Percentiles rank a stretch among this genome's conserved stretches.
Conservation (phyloP, 805 yeast genomes). For the Ogataea nitratoaversa region DNA sequence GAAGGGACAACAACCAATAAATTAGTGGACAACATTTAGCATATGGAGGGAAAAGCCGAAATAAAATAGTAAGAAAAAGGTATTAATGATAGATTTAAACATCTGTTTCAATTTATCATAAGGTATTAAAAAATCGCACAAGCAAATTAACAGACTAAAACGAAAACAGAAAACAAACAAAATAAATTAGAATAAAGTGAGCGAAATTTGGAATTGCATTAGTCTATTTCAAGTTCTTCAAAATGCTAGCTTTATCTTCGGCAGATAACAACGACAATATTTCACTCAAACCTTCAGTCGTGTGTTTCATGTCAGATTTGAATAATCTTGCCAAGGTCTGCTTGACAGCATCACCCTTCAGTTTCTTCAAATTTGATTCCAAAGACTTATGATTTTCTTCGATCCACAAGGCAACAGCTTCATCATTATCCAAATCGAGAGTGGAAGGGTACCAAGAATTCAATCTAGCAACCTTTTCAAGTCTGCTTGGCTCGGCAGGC, state of each 20-base stretch:
- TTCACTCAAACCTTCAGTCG: slow-evolving; percentile 53
- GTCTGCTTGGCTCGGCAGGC: slow-evolving; percentile 45
- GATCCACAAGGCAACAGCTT: slow-evolving; percentile 77
- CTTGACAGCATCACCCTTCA: slow-evolving; percentile 64
- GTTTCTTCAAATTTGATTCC: slow-evolving; percentile 55
- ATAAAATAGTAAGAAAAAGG: not conserved
- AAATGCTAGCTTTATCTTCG: slow-evolving; percentile 48
- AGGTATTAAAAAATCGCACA: not conserved
- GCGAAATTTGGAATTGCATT: slow-evolving; percentile 1
- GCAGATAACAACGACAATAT: slow-evolving; percentile 47
- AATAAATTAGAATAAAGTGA: not conserved
- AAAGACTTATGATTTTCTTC: slow-evolving; percentile 69
- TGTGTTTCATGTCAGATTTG: slow-evolving; percentile 48
- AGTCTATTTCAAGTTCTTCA: slow-evolving; percentile 25
- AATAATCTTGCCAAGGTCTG: slow-evolving; percentile 58
- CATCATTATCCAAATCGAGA: slow-evolving; percentile 67
- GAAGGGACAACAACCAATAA: slow-evolving; percentile 2
- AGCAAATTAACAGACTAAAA: not conserved
- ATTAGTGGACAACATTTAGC: not conserved
- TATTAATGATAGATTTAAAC: not conserved
- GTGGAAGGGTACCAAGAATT: slow-evolving; percentile 80
- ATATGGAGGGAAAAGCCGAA: too few species aligned
- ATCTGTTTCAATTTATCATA: not conserved
- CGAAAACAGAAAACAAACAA: not conserved
- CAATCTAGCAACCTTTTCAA: slow-evolving; percentile 82